Base-by-base conservation (phyloP, 2,329 filamentous ascomycete species). In the Epichloe scottii region DNA sequence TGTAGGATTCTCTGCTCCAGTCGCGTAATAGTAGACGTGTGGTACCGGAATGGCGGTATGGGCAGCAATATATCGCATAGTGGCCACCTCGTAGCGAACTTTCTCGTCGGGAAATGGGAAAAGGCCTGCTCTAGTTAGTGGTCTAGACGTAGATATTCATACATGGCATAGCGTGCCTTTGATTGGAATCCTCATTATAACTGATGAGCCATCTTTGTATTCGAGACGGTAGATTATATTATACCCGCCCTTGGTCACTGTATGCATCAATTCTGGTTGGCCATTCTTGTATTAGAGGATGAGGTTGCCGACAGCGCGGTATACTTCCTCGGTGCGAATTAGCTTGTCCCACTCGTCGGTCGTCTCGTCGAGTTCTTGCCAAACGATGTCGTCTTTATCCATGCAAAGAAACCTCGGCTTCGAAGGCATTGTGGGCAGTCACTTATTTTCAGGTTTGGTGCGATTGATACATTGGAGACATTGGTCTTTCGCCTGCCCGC, bases 21-120 rank as follows among this genome's bases (percentile, higher is more conserved):
- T 61, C 2, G 62, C 64, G 47, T 57, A 62, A 50, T 66, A 54
- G 44, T 65, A 63, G 23, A 68, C 53, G 2, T 60, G 44, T 1
- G 66, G 63, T 1, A 70, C 60, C 0, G 65, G 67, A 23, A 69
- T 67, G 1, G 59, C 62, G 3, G 65, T 69, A 2, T 66, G 55
- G 0, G 49, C 57, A 0, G 59, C 58, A 21, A 70, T 37, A 52
- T 63, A 66, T 19, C 59, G 59, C 59, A 67, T 66, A 12, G 59
- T 63, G 1, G 63, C 63, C 12, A 63, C 66, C 55, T 71, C 65
- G 48, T 64, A 62, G 1, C 56, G 51, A n/a, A 62, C 50, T 54
- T 69, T 70, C 54, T 70, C 66, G 4, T 30, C 8, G 8, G 62
- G 61, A 49, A 65, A 68, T 46, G 48, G 47, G 4, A 60, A 53